phyloP scores from a whole-genome alignment of 371 early-diverging fungal genomes.

The Furculomyces boomerangus region DNA sequence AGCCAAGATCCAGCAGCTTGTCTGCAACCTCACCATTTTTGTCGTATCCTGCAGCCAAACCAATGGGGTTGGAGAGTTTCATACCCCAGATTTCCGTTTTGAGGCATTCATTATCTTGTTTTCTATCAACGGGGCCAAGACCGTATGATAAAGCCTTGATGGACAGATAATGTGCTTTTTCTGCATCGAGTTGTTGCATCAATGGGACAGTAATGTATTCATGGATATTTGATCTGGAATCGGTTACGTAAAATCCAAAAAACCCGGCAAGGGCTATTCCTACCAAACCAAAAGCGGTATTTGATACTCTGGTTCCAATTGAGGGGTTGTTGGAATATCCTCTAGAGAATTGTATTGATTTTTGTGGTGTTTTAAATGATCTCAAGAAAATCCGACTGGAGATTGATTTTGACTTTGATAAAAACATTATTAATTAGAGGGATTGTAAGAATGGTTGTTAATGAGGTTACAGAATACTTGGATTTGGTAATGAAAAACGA shows the following conservation, averaged over 20 bases:
- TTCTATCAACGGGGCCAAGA: conserved; percentile 31
- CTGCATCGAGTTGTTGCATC: conserved; percentile 45
- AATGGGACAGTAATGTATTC: conserved; percentile 37
- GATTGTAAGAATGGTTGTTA: too few relatives aligned
- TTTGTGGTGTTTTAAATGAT: too few relatives aligned
- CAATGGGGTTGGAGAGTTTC: conserved; percentile 49
- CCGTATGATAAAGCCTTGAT: conserved; percentile 36
- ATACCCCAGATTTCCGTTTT: conserved; percentile 40
- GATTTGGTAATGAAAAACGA: too few relatives aligned
- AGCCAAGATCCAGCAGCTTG: conserved; percentile 53
- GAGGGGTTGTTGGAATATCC: too few relatives aligned
- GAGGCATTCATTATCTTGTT: conserved; percentile 26
- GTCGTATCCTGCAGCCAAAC: conserved; percentile 75
- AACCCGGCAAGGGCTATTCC: conserved; percentile 10
- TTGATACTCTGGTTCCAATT: background rate
- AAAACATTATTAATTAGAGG: too few relatives aligned
- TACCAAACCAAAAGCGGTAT: conserved; percentile 2
- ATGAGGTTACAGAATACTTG: too few relatives aligned
- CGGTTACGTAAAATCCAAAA: conserved; percentile 32
- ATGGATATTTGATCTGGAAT: conserved; percentile 53
- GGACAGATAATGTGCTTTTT: conserved; percentile 43
- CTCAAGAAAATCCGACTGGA: too few relatives aligned
- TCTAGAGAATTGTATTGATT: too few relatives aligned
- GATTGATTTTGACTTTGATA: too few relatives aligned
- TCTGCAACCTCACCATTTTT: conserved; percentile 72